Base-by-base conservation (phyloP, 139 green algal genomes). In the Pseudopediastrum boryanum region DNA sequence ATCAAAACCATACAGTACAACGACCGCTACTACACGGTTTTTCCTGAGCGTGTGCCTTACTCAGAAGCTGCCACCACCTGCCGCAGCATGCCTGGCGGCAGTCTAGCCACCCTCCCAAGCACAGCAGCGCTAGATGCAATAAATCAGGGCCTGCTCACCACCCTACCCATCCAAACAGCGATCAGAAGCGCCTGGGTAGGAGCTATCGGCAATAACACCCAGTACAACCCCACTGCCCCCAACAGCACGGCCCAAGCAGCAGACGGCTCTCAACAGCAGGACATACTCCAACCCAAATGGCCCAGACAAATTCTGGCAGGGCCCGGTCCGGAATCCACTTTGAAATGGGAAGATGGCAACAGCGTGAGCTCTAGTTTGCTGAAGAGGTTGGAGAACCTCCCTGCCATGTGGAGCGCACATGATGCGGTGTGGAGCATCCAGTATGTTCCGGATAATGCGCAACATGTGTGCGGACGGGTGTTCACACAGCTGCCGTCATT, bases 361-460 rank as follows among this genome's bases (percentile, higher is more conserved):
- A 7, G 27, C 2, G 71, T 78, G 0, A 56, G 58, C 13, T 41
- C 31, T 10, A 25, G n/a, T 29, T 41, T 48, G 56, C 54, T 78
- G 54, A 54, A 56, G n/a, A 39, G 71, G 42, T n/a, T 70, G 66
- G 23, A 29, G 9, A 65, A 25, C 2, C 56, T 70, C 41, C 54
- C 44, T 7, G 36, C 44, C 41, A 29, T 78, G 25, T 78, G 71
- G 71, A 78, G 54, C 12, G 71, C 69, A 56, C 71, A 78, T 10
- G 71, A 78, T 52, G 29, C 69, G 39, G 58, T 68, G 10, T 67
- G 71, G 69, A 77, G 48, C 29, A 48, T 66, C 39, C 61, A 69
- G 69, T 77, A 78, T 38, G 71, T 78, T 4, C 71, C 71, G 8
- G 71, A 78, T 35, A 67, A 39, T 62, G 43, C 50, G 5, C 27